A percentile compares a stretch with the other conserved stretches of the same genome.
phyloP scores from a whole-genome alignment of 345 rosid genomes.

The Triadica sebifera region DNA sequence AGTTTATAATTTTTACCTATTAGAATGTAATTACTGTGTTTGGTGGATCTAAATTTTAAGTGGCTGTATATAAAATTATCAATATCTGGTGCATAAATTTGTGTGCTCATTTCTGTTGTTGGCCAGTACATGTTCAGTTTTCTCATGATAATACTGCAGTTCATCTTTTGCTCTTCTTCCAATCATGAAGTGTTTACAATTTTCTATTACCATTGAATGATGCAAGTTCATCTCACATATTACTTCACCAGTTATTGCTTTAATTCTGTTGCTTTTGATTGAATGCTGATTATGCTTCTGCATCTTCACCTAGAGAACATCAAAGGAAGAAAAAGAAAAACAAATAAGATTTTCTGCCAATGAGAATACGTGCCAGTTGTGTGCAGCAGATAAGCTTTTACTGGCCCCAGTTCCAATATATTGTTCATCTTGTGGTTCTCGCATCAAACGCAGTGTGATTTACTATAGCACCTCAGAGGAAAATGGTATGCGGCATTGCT shows the following conservation, averaged over 20 bases:
- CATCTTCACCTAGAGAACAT: constrained; percentile 22
- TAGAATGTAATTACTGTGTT: neutral
- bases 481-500: constrained; percentile 29
- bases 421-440: constrained; percentile 41
- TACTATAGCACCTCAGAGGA: constrained; percentile 41
- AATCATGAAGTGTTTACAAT: neutral
- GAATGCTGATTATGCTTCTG: constrained; percentile 15
- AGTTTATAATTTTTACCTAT: neutral
- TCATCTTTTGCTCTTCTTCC: constrained; percentile 1
- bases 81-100: neutral
- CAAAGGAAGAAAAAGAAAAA: constrained; percentile 21
- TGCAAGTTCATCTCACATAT: neutral
- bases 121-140: neutral
- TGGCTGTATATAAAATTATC: neutral
- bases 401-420: constrained; percentile 45
- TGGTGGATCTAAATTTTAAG: constrained; percentile 3
- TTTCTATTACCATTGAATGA: neutral
- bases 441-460: constrained; percentile 27
- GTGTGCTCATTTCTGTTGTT: neutral
- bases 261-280: neutral
- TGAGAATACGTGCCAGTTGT: constrained; percentile 47
- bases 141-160: neutral
- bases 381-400: constrained; percentile 33
- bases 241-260: neutral
- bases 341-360: constrained; percentile 7